These are phyloP conservation scores for Lophiotrema nucula DNA, from an alignment of 495 filamentous ascomycete genomes.

Conservation along the genomic window DNA sequence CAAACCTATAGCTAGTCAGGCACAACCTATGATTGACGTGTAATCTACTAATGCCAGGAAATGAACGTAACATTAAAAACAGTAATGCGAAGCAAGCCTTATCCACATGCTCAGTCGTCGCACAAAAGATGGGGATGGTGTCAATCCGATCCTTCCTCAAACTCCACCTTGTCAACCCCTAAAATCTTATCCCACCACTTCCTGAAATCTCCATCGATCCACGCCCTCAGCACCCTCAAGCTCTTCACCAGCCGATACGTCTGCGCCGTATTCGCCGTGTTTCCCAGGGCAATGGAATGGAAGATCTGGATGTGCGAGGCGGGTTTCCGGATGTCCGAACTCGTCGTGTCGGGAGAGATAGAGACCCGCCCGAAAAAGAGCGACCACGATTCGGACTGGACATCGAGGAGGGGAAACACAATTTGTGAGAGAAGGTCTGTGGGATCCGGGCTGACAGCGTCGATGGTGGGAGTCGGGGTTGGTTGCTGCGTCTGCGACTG, in stretches of 20 bases:
- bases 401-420: constrained; percentile 11
- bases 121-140: neutral
- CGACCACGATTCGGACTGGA: constrained; percentile 20
- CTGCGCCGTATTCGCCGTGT: constrained; percentile 13
- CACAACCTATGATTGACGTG: constrained; percentile 1
- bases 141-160: neutral
- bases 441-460: constrained; percentile 2
- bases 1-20: neutral
- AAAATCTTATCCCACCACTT: constrained; percentile 17
- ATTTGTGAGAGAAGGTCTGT: constrained; percentile 13
- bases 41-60: neutral
- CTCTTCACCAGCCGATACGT: constrained; percentile 18
- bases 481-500: constrained; percentile 19
- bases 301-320: constrained; percentile 15
- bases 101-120: neutral
- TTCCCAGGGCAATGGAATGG: constrained; percentile 11
- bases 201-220: constrained; percentile 12
- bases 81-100: constrained; percentile 1
- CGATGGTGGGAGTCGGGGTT: constrained; percentile 16
- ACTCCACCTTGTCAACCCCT: neutral
- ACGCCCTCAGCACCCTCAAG: constrained; percentile 20
- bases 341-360: constrained; percentile 10
- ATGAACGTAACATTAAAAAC: neutral
- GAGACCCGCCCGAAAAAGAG: constrained; percentile 16
- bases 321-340: constrained; percentile 18